Percentiles rank a stretch among this genome's conserved stretches.
Conservation (phyloP, 2,329 filamentous ascomycete genomes). For the Aspergillus aculeatus region DNA sequence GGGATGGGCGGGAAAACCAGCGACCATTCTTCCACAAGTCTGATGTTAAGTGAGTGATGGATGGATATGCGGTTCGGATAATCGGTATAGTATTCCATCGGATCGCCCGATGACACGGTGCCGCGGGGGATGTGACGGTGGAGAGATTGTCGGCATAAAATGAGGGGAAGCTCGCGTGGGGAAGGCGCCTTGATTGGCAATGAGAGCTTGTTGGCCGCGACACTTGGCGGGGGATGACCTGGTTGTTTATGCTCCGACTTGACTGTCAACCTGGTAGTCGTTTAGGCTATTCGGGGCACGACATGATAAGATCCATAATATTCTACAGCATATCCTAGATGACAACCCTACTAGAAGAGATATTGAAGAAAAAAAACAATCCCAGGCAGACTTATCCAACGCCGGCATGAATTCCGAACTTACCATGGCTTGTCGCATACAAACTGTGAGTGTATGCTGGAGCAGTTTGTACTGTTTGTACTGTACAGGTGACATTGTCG, state of each 20-base stretch:
- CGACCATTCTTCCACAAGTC: conserved; percentile 21
- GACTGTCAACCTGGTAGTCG: no score
- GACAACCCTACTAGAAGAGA: no score
- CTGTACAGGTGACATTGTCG: no score
- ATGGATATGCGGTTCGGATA: conserved; percentile 3
- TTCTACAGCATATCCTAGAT: no score
- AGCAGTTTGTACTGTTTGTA: no score
- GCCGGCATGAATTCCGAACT: no score
- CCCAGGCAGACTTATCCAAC: no score
- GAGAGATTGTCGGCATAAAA: conserved; percentile 4
- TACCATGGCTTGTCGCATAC: no score
- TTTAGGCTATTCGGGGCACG: no score
- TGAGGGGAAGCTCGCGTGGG: conserved; percentile 15
- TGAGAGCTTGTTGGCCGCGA: not conserved
- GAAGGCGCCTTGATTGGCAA: not conserved
- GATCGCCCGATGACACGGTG: conserved; percentile 14
- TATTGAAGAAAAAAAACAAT: no score
- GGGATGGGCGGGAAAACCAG: conserved; percentile 9
- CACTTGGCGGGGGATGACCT: not conserved
- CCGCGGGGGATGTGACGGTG: conserved; percentile 15
- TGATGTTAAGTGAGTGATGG: not conserved
- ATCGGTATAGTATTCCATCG: conserved; percentile 9
- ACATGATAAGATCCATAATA: no score
- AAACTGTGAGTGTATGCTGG: no score
- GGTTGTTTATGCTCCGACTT: not conserved